Percentiles rank a stretch among this genome's conserved stretches.
Evolutionary conservation across 805 yeast species (phyloP).

Genomic region (Debaryomyces maramus): DNA sequence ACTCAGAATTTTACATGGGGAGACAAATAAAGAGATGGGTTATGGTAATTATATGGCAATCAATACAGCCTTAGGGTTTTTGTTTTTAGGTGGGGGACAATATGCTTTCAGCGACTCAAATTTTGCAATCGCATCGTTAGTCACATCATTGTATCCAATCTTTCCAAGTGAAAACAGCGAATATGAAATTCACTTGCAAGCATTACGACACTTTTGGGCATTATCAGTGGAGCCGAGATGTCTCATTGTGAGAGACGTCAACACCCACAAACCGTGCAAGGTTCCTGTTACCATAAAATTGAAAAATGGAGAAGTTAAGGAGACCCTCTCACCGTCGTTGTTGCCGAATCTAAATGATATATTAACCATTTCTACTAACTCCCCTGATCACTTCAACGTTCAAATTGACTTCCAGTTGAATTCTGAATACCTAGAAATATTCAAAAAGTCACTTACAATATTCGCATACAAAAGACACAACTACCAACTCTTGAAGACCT

Average conservation of each 20-base stretch:
- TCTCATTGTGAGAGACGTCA: slow-evolving; percentile 71
- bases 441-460: slow-evolving; percentile 46
- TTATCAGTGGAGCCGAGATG: slow-evolving; percentile 80
- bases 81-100: slow-evolving; percentile 92
- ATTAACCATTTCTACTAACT: slow-evolving; percentile 43
- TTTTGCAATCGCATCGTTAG: slow-evolving; percentile 65
- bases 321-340: slow-evolving; percentile 60
- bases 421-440: slow-evolving; percentile 42
- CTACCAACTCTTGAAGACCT: slow-evolving; percentile 36
- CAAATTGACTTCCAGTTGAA: slow-evolving; percentile 42
- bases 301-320: slow-evolving; percentile 36
- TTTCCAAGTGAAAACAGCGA: slow-evolving; percentile 49
- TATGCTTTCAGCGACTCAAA: slow-evolving; percentile 69
- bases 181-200: slow-evolving; percentile 71
- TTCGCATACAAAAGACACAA: slow-evolving; percentile 51
- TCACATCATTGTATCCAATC: slow-evolving; percentile 77
- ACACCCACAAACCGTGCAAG: slow-evolving; percentile 55
- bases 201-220: slow-evolving; percentile 88
- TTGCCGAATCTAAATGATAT: slow-evolving; percentile 61
- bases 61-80: slow-evolving; percentile 80
- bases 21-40: slow-evolving; percentile 43
- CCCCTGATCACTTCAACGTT: slow-evolving; percentile 56
- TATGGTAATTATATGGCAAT: slow-evolving; percentile 78
- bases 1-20: slow-evolving; percentile 66
- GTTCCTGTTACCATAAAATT: slow-evolving; percentile 41